Evolutionary conservation across 2,329 filamentous ascomycete genomes (phyloP), one percentile per base, ranked within the genome.

Genomic region (Phaeoacremonium minimum): DNA sequence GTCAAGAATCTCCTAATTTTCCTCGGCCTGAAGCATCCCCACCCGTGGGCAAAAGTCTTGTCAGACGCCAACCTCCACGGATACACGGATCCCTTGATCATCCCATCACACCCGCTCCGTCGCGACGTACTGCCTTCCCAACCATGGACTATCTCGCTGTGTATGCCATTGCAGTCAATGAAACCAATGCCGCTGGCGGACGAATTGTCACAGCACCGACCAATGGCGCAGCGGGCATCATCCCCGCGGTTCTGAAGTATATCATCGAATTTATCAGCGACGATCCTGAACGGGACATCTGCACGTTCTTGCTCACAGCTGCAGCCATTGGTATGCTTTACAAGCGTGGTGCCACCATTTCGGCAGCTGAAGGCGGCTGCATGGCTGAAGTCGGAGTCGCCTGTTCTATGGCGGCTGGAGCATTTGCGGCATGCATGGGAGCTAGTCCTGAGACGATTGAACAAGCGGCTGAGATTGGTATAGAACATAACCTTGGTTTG

Each of bases 311-410:
- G 1, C 56, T 73, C 2, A 73, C 69, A 2, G 64, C 69, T 3
- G 58, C 69, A 1, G 69, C 69, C 6, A 69, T 73, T 15, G 69
- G 69, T 31, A 73, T 73, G 69, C 58, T 73, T 15, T 73, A 71
- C 56, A 73, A 73, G 56, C 66, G 69, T 14, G 69, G 69, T 4
- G 69, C 69, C 1, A 72, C 67, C 15, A 73, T 73, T 41, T 71
- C 67, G 1, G 69, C 69, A 1, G 69, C 69, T 3, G 69, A 73
- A 43, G 69, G 69, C 28, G 69, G 69, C 0, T 73, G 69, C 51
- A 73, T 73, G 69, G 69, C 69, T n/a, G 69, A 73, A 44, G 69
- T 73, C 1, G 69, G 69, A 17, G 69, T 73, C 1, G 69, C 69
- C 4, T 73, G 69, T 44, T 69, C 66, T 16, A 73, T 73, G 69